Base-by-base conservation (phyloP, 2,329 filamentous ascomycete genomes). In the Stagonosporopsis tanaceti region DNA sequence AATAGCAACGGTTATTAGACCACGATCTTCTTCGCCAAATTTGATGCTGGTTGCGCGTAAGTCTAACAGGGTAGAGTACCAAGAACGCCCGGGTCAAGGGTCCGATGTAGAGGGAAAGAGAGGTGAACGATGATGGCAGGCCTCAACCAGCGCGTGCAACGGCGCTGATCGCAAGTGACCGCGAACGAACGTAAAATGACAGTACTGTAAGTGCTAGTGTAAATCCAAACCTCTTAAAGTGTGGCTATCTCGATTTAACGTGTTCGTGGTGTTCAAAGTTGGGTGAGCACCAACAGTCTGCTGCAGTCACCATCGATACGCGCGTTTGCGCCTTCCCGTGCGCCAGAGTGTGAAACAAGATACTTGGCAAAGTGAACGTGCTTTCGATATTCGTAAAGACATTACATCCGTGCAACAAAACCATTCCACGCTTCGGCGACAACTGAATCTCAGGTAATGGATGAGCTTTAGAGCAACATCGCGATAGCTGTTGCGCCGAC, bases 251-350 rank as follows among this genome's bases (percentile, higher is more conserved):
- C 9, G 37, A 12, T 5, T 44, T n/a, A 30, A 17, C 11, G 12
- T 17, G 25, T 30, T 38, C 24, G 22, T 22, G 42, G 30, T 8
- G 15, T 17, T n/a, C 25, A 22, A 47, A 4, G n/a, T 22, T 14
- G 14, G 41, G 42, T 44, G 38, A 47, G 24, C 25, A 45, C 50
- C 20, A 45, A 48, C 48, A 12, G 22, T n/a, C 6, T 40, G 34
- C 20, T 48, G 39, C 45, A 47, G 32, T n/a, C 38, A 48, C 48
- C 15, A 9, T 41, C 11, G 8, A 12, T 12, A 6, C 28, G n/a
- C 24, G 53, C 35, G 27, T 39, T 38, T 48, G 44, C 32, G 20
- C 42, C 25, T 52, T 24, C 48, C 20, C 25, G 24, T 22, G 25
- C 24, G 47, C 6, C 20, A 6, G 30, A 9, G 24, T 30, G 11